Conservation (phyloP, 495 filamentous ascomycete genomes). For the Margaritispora aquatica region DNA sequence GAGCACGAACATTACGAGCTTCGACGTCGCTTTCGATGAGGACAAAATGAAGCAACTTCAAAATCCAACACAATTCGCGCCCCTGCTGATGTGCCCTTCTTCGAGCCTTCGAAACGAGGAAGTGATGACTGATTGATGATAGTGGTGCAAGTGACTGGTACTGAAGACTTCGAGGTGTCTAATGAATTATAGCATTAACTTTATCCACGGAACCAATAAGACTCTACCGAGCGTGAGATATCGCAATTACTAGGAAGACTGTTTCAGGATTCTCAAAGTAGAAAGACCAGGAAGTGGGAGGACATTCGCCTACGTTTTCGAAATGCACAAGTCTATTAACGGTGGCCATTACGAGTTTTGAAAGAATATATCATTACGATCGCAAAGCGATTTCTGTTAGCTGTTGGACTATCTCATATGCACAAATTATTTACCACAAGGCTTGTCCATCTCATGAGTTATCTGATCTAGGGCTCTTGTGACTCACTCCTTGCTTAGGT, state of each 20-base stretch:
- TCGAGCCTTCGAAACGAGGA: conserved; percentile 4
- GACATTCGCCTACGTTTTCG: no score
- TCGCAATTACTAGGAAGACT: no score
- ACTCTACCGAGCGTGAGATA: no score
- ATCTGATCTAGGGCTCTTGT: not conserved
- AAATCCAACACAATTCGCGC: not conserved
- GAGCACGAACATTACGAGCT: conserved; percentile 22
- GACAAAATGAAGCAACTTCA: conserved; percentile 25
- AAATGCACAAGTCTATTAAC: no score
- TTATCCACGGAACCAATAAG: no score
- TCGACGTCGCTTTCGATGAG: conserved; percentile 27
- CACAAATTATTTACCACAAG: conserved; percentile 7
- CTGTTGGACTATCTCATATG: conserved; percentile 15
- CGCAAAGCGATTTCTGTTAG: no score
- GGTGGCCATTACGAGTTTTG: no score
- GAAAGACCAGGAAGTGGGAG: no score
- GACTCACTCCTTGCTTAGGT: conserved; percentile 11
- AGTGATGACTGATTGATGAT: conserved; percentile 5
- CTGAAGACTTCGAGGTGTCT: no score
- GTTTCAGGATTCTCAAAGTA: no score
- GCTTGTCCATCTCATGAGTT: not conserved
- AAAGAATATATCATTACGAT: no score
- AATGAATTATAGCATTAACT: no score
- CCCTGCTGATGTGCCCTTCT: not conserved
- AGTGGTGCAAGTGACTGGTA: conserved; percentile 8